Percentiles rank a stretch among this genome's conserved stretches.
phyloP scores from a whole-genome alignment of 1,139 yeast species.

The Scheffersomyces parashehatae region DNA sequence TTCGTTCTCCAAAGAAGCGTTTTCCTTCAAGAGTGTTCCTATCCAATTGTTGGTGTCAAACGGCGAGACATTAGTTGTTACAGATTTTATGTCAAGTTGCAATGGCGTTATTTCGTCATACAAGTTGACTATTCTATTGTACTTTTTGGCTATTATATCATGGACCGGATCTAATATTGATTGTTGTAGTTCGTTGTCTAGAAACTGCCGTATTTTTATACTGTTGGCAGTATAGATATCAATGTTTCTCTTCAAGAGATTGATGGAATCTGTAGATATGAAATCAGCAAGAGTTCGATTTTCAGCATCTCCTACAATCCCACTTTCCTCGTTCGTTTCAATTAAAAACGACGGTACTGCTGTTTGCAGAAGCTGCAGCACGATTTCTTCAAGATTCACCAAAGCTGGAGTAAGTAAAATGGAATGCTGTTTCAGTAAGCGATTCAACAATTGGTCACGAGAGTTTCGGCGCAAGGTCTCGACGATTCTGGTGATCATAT shows the following conservation, averaged over 20 bases:
- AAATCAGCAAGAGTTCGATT: constrained; percentile 26
- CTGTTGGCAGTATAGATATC: constrained; percentile 29
- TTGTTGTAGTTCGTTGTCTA: constrained; percentile 18
- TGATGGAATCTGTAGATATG: constrained; percentile 37
- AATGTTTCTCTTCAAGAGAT: constrained; percentile 26
- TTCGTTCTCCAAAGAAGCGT: constrained; percentile 62
- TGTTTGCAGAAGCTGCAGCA: constrained; percentile 23
- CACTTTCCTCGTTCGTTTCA: constrained; percentile 4
- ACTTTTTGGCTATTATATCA: constrained; percentile 14
- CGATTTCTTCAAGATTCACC: constrained; percentile 25
- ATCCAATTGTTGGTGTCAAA: constrained; percentile 16
- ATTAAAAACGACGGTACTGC: constrained; percentile 32
- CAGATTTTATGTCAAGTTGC: constrained; percentile 13
- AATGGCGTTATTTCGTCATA: constrained; percentile 24
- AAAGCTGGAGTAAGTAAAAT: constrained; percentile 22
- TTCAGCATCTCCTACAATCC: constrained; percentile 2
- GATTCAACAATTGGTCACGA: background rate
- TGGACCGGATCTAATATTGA: constrained; percentile 16
- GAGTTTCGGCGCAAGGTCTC: constrained; percentile 8
- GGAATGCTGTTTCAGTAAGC: background rate
- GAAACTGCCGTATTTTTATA: constrained; percentile 20
- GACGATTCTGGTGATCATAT: constrained; percentile 12
- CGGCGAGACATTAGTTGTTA: constrained; percentile 9
- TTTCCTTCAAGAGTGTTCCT: constrained; percentile 28
- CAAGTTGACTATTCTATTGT: constrained; percentile 17